Evolutionary conservation across 129 eudicot genomes (phyloP).

Genomic region (Chrysanthemum seticuspe): DNA sequence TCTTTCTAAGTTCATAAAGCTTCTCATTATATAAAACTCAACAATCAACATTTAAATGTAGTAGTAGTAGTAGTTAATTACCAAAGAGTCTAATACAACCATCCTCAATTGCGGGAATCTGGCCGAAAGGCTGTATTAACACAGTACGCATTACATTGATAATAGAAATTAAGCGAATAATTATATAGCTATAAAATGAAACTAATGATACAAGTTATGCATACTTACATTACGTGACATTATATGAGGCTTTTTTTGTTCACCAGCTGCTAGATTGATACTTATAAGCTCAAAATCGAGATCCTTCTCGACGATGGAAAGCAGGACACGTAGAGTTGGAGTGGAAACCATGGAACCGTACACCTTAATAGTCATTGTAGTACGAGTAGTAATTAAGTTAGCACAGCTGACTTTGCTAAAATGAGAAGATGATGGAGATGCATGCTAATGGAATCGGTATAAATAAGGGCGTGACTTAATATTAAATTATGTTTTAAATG

Average conservation of each 20-base stretch:
- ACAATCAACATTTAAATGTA: no score
- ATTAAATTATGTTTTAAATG: no score
- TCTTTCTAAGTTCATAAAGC: no score
- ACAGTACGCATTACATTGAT: neutral
- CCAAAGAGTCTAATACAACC: conserved; percentile 64
- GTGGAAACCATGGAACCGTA: conserved; percentile 45
- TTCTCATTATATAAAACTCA: no score
- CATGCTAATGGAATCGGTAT: no score
- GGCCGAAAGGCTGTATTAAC: conserved; percentile 58
- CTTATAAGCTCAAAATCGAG: conserved; percentile 45
- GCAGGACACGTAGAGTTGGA: conserved; percentile 42
- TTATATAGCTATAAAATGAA: neutral
- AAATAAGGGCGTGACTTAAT: no score
- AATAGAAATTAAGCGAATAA: no score
- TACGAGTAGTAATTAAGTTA: no score
- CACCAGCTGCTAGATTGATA: conserved; percentile 43
- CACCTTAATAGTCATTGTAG: conserved; percentile 49
- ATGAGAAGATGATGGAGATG: no score
- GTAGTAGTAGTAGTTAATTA: conserved; percentile 1
- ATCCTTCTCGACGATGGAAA: conserved; percentile 49
- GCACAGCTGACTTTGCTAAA: no score
- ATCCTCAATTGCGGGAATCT: conserved; percentile 49
- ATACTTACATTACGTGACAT: conserved; percentile 57
- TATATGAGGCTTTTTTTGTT: conserved; percentile 52
- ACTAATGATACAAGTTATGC: neutral